phyloP scores from a whole-genome alignment of 176 grass and related monocot species.

The Eragrostis nindensis region DNA sequence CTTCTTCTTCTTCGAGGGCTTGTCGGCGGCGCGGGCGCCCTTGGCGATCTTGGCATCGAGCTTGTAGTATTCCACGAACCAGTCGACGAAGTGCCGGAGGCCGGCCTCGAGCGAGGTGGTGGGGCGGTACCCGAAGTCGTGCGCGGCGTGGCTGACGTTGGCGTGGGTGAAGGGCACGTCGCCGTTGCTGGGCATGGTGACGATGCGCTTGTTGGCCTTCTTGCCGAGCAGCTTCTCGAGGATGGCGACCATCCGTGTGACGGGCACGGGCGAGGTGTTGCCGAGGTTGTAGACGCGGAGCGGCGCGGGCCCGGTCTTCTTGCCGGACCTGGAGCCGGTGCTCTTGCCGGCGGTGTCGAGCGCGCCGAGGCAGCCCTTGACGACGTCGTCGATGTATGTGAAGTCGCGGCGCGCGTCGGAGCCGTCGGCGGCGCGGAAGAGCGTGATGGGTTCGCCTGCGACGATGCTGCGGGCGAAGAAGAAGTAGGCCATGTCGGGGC shows the following conservation, averaged over 20 bases:
- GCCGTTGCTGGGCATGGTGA: conserved; percentile 91
- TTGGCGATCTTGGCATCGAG: conserved; percentile 50
- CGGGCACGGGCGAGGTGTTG: conserved; percentile 90
- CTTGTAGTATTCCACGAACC: conserved; percentile 86
- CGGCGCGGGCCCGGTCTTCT: conserved; percentile 67
- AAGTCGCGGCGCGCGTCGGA: conserved; percentile 78
- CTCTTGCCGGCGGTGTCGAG: conserved; percentile 77
- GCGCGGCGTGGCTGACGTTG: conserved; percentile 82
- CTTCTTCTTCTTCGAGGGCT: conserved; percentile 59
- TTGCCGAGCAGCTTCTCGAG: conserved; percentile 80
- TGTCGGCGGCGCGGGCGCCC: not conserved
- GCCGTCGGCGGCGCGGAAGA: conserved; percentile 71
- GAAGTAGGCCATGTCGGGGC: conserved; percentile 99
- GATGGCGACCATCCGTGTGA: conserved; percentile 82
- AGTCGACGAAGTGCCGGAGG: conserved; percentile 80
- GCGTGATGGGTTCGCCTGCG: conserved; percentile 76
- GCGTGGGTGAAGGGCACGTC: conserved; percentile 97
- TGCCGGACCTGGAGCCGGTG: conserved; percentile 67
- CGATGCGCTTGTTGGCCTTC: conserved; percentile 89
- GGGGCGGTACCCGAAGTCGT: conserved; percentile 89
- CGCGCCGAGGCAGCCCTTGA: conserved; percentile 84
- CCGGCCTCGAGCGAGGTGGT: conserved; percentile 83
- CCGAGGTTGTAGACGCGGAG: conserved; percentile 95
- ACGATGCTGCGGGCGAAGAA: conserved; percentile 78
- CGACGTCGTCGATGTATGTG: conserved; percentile 98